Conservation (phyloP, 164 flowering plant genomes). For the Piper betle region DNA sequence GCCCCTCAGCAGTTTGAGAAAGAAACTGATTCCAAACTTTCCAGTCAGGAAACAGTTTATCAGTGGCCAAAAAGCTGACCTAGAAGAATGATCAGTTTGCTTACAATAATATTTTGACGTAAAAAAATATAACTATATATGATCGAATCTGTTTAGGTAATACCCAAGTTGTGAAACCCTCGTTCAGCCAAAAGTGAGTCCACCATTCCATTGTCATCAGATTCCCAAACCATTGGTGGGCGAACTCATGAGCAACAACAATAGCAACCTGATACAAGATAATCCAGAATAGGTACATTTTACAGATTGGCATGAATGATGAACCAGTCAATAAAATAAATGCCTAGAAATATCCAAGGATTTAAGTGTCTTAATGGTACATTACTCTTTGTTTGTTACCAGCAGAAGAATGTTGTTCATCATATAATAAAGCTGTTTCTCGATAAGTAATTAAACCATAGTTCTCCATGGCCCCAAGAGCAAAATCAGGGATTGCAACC, state of each 20-base stretch:
- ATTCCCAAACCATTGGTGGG: conserved; percentile 99
- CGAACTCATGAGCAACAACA: conserved; percentile 96
- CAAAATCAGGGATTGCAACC: conserved; percentile 98
- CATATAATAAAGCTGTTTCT: conserved; percentile 85
- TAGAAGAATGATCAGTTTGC: conserved; percentile 10
- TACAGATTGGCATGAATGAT: background rate
- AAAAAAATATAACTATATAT: background rate
- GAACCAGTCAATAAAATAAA: background rate
- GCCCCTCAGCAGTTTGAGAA: conserved; percentile 71
- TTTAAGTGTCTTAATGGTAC: background rate
- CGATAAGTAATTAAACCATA: conserved; percentile 96
- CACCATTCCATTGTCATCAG: conserved; percentile 99
- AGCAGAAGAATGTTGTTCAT: conserved; percentile 88
- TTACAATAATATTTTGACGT: background rate
- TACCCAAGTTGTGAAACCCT: conserved; percentile 99
- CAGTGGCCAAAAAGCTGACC: conserved; percentile 94
- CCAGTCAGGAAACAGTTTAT: conserved; percentile 92
- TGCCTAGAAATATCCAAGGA: background rate
- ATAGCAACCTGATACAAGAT: conserved; percentile 54
- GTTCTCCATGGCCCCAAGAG: conserved; percentile 99
- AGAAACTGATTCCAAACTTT: conserved; percentile 97
- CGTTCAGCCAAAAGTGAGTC: conserved; percentile 98
- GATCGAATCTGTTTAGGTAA: conserved; percentile 2
- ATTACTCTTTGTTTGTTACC: conserved; percentile 82
- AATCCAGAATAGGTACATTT: background rate